These are phyloP conservation scores for Diplosphaera chodatii DNA, from an alignment of 139 green algal genomes.

Conservation along the genomic window DNA sequence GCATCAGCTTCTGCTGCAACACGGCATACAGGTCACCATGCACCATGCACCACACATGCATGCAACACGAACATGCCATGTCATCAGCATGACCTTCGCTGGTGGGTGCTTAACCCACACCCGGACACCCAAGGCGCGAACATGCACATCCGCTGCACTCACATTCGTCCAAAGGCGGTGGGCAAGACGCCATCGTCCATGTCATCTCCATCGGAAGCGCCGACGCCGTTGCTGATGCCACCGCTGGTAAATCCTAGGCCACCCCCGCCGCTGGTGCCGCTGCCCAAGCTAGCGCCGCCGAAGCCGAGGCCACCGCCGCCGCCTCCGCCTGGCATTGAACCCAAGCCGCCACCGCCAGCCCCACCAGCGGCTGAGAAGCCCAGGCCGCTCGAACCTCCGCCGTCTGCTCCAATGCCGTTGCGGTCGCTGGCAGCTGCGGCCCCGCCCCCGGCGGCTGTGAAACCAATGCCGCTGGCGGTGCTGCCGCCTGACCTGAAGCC, in stretches of 20 bases:
- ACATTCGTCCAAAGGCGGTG: slow-evolving; percentile 62
- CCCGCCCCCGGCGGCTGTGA: background rate
- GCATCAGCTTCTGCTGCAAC: too few species aligned
- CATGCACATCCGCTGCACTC: too few species aligned
- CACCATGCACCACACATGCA: too few species aligned
- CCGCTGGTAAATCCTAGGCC: slow-evolving; percentile 28
- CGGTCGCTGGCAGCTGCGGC: background rate
- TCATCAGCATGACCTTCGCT: too few species aligned
- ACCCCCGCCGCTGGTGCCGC: slow-evolving; percentile 3
- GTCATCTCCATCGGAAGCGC: slow-evolving; percentile 19
- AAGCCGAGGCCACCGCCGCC: slow-evolving; percentile 16
- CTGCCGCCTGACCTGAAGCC: slow-evolving; percentile 3
- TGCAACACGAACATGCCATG: too few species aligned
- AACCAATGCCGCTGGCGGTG: background rate
- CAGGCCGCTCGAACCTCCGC: slow-evolving; percentile 11
- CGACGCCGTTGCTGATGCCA: slow-evolving; percentile 1
- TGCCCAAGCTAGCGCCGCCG: slow-evolving; percentile 1
- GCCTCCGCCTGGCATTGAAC: background rate
- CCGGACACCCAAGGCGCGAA: too few species aligned
- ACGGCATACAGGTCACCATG: too few species aligned
- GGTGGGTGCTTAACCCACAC: too few species aligned
- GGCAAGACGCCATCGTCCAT: slow-evolving; percentile 57
- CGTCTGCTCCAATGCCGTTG: background rate
- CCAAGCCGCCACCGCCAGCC: slow-evolving; percentile 4
- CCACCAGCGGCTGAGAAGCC: slow-evolving; percentile 15